Base-by-base conservation (phyloP, 108 stramenopile species). In the Pseudonitzschia delicatissima region DNA sequence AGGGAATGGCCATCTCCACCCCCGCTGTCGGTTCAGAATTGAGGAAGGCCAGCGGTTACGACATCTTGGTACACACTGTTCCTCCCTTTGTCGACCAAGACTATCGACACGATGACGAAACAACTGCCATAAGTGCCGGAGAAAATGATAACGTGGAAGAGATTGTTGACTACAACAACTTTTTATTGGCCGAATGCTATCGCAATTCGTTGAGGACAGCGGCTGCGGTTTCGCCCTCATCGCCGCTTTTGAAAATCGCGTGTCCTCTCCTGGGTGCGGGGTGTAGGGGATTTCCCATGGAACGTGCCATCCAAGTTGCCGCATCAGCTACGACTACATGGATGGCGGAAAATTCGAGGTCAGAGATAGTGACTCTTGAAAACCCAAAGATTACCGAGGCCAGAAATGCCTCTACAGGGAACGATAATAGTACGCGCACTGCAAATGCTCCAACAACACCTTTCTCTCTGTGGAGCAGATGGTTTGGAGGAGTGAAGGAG, bases 181-280 rank as follows among this genome's bases (percentile, higher is more conserved):
- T 50, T 18, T 47, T 69, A 27, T 47, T 77, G 32, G 50, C 59
- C 45, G 33, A 71, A 20, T 68, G 71, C 53, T 79, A 81, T 36
- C 40, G 52, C 36, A 63, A 71, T 39, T 44, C 80, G 6, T 47
- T 84, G 12, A 32, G 48, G 15, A 57, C 70, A 20, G 76, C 50
- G 31, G 34, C 27, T 23, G 20, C 0, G 39, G 20, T 6, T 18
- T 23, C 60, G 32, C 20, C 50, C 0, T 42, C 1, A 0, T 42
- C 40, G 15, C 31, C 29, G 29, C 5, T 29, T 6, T 26, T 2
- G 1, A 32, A 26, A 7, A 70, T 91, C n/a, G 87, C 87, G 8
- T 45, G 64, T 31, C 87, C 87, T 11, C 62, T 91, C 28, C 53
- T 91, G 20, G 90, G 90, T 20, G 85, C 87, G 20, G 90, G 90